Percentiles rank a stretch among this genome's conserved stretches.
Evolutionary conservation across 1,139 yeast genomes (phyloP).

Genomic region (Kluyveromyces sp.): DNA sequence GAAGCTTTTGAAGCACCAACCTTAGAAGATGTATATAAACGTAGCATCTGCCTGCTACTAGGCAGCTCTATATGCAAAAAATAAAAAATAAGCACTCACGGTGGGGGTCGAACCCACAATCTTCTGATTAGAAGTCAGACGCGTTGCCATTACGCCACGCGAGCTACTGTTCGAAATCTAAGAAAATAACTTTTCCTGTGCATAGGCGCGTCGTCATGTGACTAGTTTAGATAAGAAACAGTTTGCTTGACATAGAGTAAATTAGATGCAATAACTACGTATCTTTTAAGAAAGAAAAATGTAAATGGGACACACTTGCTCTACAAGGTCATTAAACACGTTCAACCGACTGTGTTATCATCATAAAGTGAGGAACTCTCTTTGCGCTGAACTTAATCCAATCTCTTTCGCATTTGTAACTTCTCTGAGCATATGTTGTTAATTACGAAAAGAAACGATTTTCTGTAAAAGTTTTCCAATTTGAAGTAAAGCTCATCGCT

Average conservation of each 20-base stretch:
- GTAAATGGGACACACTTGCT: no score
- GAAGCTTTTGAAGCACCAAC: no score
- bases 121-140: slow-evolving; percentile 55
- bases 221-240: not conserved
- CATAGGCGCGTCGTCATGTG: not conserved
- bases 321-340: no score
- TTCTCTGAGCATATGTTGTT: not conserved
- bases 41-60: not conserved
- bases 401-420: not conserved
- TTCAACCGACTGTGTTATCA: no score
- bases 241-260: no score
- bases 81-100: slow-evolving; percentile 37
- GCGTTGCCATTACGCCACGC: slow-evolving; percentile 58
- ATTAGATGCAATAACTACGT: no score
- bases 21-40: no score
- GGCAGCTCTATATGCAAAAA: not conserved
- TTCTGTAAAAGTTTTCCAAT: slow-evolving; percentile 10
- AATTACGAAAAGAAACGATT: not conserved
- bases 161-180: slow-evolving; percentile 28
- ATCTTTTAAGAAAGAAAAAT: no score
- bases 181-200: not conserved
- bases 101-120: slow-evolving; percentile 56
- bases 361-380: no score
- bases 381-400: not conserved
- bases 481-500: not conserved